A percentile compares a stretch with the other conserved stretches of the same genome.
Evolutionary conservation across 805 yeast species (phyloP).

Genomic region (Teunomyces lycoperdinae): DNA sequence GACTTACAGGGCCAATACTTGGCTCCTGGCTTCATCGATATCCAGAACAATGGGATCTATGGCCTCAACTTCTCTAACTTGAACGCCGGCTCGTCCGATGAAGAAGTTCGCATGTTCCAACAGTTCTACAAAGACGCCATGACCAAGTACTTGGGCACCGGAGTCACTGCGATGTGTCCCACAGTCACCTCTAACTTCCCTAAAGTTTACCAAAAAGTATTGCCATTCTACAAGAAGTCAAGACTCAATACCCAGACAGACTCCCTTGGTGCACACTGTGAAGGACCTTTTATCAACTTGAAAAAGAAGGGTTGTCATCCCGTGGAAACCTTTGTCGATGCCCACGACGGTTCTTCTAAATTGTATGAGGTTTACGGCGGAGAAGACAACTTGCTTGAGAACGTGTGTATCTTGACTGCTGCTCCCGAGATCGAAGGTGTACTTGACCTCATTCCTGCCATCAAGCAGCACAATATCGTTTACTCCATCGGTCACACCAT

Average conservation of each 20-base stretch:
- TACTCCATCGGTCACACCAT: conserved; percentile 49
- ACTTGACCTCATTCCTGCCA: conserved; percentile 38
- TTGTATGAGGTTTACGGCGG: conserved; percentile 38
- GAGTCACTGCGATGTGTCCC: conserved; percentile 56
- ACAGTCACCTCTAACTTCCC: conserved; percentile 53
- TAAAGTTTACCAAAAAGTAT: conserved; percentile 45
- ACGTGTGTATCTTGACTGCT: conserved; percentile 45
- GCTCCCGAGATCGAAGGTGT: conserved; percentile 53
- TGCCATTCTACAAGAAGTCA: conserved; percentile 41
- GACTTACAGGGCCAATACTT: conserved; percentile 48
- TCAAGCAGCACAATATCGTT: conserved; percentile 31
- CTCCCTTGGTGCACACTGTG: conserved; percentile 57
- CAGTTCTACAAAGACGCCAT: conserved; percentile 41
- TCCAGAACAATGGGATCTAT: conserved; percentile 57
- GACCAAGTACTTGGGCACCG: conserved; percentile 47
- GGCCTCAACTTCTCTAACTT: conserved; percentile 51
- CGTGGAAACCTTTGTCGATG: conserved; percentile 41
- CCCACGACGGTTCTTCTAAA: conserved; percentile 26
- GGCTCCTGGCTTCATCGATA: conserved; percentile 56
- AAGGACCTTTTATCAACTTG: conserved; percentile 55
- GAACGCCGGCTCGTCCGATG: conserved; percentile 25
- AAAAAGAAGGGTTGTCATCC: conserved; percentile 53
- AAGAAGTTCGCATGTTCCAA: conserved; percentile 30
- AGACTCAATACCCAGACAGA: conserved; percentile 35
- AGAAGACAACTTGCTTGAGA: conserved; percentile 25